A percentile compares a stretch with the other conserved stretches of the same genome.
Evolutionary conservation across 2,329 filamentous ascomycete genomes (phyloP).

Genomic region (Talaromyces marneffei): DNA sequence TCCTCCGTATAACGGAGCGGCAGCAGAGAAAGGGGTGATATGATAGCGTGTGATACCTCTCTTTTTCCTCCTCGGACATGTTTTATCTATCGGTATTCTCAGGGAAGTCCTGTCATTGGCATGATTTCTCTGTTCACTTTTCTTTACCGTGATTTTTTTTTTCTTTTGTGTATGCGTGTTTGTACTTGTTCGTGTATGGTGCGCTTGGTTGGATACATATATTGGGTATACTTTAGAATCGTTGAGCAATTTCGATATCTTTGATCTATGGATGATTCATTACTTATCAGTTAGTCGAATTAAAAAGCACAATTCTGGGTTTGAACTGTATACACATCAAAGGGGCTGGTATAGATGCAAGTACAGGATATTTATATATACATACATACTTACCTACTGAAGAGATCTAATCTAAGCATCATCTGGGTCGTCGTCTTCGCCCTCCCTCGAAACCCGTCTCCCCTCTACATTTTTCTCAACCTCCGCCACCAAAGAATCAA

Average conservation of each 20-base stretch:
- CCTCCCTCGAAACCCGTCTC: conserved; percentile 62
- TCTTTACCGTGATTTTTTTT: conserved; percentile 8
- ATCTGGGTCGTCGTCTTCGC: conserved; percentile 60
- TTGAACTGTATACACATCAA: neutral
- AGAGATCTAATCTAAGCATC: neutral
- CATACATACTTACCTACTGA: neutral
- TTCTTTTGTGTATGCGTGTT: conserved; percentile 5
- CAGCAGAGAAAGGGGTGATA: neutral
- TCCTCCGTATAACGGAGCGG: neutral
- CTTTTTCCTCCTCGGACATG: neutral
- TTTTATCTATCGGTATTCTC: neutral
- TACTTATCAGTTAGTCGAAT: neutral
- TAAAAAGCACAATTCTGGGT: conserved; percentile 1
- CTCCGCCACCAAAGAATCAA: conserved; percentile 73
- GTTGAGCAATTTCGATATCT: conserved; percentile 12
- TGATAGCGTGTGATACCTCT: conserved; percentile 2
- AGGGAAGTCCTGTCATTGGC: neutral
- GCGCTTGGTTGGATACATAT: conserved; percentile 14
- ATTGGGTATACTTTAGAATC: conserved; percentile 16
- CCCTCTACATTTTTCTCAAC: conserved; percentile 73
- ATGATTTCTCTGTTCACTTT: neutral
- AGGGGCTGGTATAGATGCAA: neutral
- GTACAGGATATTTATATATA: neutral
- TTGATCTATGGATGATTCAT: conserved; percentile 3
- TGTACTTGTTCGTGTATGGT: conserved; percentile 5